Percentiles rank a stretch among this genome's conserved stretches.
phyloP scores from a whole-genome alignment of 106 monocot genomes.

The Amphibolis antarctica region DNA sequence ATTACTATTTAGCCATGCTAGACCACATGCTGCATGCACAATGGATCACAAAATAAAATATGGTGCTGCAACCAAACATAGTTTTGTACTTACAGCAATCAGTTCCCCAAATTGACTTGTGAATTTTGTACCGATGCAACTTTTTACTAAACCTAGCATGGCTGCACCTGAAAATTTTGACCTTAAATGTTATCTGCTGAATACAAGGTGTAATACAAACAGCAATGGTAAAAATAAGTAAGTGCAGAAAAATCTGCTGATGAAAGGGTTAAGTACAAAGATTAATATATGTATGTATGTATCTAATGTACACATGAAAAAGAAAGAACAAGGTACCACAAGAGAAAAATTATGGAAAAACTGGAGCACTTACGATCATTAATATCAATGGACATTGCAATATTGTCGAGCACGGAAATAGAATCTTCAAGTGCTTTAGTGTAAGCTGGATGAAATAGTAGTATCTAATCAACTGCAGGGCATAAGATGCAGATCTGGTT shows the following conservation, averaged over 20 bases:
- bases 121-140: slow-evolving; percentile 94
- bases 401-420: slow-evolving; percentile 83
- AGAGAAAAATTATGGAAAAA: too few relatives aligned
- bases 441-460: slow-evolving; percentile 40
- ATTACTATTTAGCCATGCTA: not conserved
- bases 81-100: slow-evolving; percentile 23
- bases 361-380: slow-evolving; percentile 67
- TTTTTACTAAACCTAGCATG: slow-evolving; percentile 76
- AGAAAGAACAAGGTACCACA: too few relatives aligned
- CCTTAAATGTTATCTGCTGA: too few relatives aligned
- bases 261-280: too few relatives aligned
- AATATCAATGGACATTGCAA: slow-evolving; percentile 74
- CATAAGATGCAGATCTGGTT: not conserved
- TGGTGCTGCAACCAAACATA: not conserved
- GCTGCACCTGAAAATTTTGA: slow-evolving; percentile 26
- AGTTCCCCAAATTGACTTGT: slow-evolving; percentile 93
- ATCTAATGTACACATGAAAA: too few relatives aligned
- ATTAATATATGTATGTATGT: too few relatives aligned
- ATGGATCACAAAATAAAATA: not conserved
- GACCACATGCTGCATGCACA: not conserved
- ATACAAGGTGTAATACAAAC: too few relatives aligned
- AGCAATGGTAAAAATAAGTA: too few relatives aligned
- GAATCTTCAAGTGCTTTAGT: slow-evolving; percentile 93
- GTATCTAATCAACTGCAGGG: not conserved
- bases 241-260: too few relatives aligned